Conservation (phyloP, 805 yeast genomes). For the Candida germanica region DNA sequence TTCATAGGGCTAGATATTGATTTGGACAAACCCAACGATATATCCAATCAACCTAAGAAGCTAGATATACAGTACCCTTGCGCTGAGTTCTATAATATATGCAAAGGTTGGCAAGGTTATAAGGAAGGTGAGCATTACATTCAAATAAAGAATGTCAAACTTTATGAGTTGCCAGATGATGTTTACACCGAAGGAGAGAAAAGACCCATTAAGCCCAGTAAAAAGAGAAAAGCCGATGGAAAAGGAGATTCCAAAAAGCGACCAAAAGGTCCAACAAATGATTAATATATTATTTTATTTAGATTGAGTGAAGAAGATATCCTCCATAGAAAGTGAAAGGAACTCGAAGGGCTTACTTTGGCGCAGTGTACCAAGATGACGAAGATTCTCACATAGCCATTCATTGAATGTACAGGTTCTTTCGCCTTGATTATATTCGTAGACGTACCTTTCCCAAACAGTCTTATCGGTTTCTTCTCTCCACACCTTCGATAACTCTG, state of each 20-base stretch:
- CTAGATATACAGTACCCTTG: constrained; percentile 89
- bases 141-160: constrained; percentile 59
- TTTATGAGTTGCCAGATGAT: constrained; percentile 78
- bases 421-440: constrained; percentile 20
- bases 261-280: constrained; percentile 25
- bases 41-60: constrained; percentile 23
- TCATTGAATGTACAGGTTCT: constrained; percentile 13
- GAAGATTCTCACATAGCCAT: constrained; percentile 17
- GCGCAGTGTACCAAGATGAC: neutral
- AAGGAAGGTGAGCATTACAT: constrained; percentile 59
- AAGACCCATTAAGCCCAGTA: constrained; percentile 61
- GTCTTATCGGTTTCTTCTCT: constrained; percentile 19
- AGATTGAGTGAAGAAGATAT: constrained; percentile 3
- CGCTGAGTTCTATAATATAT: constrained; percentile 77
- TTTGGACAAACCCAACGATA: constrained; percentile 41
- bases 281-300: too few species aligned
- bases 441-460: constrained; percentile 29
- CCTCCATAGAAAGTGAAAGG: constrained; percentile 5
- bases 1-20: constrained; percentile 73
- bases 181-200: constrained; percentile 73
- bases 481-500: constrained; percentile 25
- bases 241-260: constrained; percentile 18
- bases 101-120: constrained; percentile 70
- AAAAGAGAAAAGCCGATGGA: constrained; percentile 29
- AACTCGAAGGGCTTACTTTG: neutral